Percentiles rank a stretch among this genome's conserved stretches.
Conservation (phyloP, 2,329 filamentous ascomycete species). For the Fusarium sacchari region DNA sequence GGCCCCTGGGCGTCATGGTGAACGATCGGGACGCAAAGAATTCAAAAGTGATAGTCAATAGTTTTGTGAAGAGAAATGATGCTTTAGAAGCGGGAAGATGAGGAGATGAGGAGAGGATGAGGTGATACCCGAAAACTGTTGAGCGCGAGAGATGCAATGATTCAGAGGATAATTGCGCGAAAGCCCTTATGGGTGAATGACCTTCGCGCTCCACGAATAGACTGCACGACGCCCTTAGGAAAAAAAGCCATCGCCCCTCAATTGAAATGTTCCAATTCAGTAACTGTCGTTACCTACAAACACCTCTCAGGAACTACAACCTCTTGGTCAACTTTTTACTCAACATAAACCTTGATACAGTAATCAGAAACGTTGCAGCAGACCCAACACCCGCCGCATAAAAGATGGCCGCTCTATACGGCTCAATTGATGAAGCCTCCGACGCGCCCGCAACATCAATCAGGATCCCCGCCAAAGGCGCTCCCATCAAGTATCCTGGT, state of each 20-base stretch:
- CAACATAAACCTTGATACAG: neutral
- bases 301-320: rapidly evolving
- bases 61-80: too few relatives aligned
- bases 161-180: too few relatives aligned
- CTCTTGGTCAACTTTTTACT: neutral
- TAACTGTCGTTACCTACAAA: too few relatives aligned
- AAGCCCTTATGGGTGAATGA: too few relatives aligned
- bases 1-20: too few relatives aligned
- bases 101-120: neutral
- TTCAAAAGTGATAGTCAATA: too few relatives aligned
- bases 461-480: neutral
- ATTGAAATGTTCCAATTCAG: too few relatives aligned
- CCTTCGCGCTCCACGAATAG: too few relatives aligned
- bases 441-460: neutral
- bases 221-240: rapidly evolving
- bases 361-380: neutral
- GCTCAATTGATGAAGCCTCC: neutral
- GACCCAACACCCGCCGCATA: conserved; percentile 4
- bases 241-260: rapidly evolving
- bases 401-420: conserved; percentile 3
- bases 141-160: neutral
- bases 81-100: neutral
- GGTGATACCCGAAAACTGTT: too few relatives aligned
- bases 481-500: neutral
- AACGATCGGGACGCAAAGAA: too few relatives aligned